A percentile compares a stretch with the other conserved stretches of the same genome.
Conservation (phyloP, 176 grass and related monocot genomes). For the Zea luxurians region DNA sequence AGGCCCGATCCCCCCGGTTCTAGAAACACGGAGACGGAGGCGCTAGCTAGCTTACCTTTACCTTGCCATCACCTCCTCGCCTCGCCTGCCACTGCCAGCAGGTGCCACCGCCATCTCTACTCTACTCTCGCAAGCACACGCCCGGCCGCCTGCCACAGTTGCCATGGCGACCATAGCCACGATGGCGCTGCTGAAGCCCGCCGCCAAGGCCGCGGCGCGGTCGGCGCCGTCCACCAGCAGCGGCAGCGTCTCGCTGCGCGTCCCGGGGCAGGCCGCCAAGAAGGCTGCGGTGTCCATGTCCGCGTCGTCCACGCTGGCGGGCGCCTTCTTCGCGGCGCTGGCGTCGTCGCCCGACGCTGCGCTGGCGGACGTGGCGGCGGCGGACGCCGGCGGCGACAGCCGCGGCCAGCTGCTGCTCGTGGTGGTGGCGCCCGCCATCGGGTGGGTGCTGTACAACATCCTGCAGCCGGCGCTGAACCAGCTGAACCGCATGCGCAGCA, state of each 20-base stretch:
- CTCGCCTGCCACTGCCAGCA: not conserved
- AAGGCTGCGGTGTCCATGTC: constrained; percentile 12
- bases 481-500: constrained; percentile 58
- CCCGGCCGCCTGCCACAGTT: not conserved
- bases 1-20: not conserved
- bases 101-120: not conserved
- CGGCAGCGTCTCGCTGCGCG: constrained; percentile 49
- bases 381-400: constrained; percentile 29
- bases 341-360: constrained; percentile 41
- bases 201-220: constrained; percentile 44
- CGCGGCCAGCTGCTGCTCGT: constrained; percentile 64
- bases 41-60: too few relatives aligned
- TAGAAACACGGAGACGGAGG: constrained; percentile 11
- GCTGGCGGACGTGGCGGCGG: constrained; percentile 41
- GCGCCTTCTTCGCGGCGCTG: constrained; percentile 53
- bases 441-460: constrained; percentile 88
- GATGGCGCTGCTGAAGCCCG: constrained; percentile 68
- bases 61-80: too few relatives aligned
- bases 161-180: constrained; percentile 72
- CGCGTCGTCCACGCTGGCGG: constrained; percentile 46
- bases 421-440: constrained; percentile 60
- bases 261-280: constrained; percentile 30
- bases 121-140: not conserved
- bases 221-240: not conserved
- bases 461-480: constrained; percentile 84